These are phyloP conservation scores for Apiotrichum akiyoshidainum DNA, from an alignment of 1,284 basidiomycete species.

Conservation along the genomic window DNA sequence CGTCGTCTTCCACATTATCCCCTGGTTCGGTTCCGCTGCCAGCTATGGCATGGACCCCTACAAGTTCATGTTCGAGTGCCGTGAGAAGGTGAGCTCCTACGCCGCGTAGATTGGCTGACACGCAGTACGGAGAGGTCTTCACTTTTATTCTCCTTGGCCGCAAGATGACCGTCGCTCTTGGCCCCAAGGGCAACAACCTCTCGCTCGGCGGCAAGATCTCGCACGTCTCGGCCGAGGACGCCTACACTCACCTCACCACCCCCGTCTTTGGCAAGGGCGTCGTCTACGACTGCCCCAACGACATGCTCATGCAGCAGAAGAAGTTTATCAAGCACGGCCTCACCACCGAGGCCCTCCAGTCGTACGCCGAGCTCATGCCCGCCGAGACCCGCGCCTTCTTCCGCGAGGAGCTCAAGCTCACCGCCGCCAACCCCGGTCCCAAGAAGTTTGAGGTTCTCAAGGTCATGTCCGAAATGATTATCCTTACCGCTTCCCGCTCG, in stretches of 20 bases:
- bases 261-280: conserved; percentile 96
- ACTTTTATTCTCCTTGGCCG: conserved; percentile 89
- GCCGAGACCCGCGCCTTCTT: conserved; percentile 75
- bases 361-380: conserved; percentile 87
- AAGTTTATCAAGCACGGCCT: conserved; percentile 94
- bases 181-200: conserved; percentile 90
- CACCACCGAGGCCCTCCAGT: conserved; percentile 83
- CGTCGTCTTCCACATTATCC: conserved; percentile 73
- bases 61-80: conserved; percentile 68
- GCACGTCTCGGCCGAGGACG: conserved; percentile 92
- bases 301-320: conserved; percentile 98
- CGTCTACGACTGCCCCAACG: conserved; percentile 96
- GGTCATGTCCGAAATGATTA: conserved; percentile 87
- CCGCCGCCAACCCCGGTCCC: conserved; percentile 23
- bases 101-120: background rate
- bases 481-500: conserved; percentile 87
- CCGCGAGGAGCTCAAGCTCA: conserved; percentile 48
- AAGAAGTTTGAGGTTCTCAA: conserved; percentile 61
- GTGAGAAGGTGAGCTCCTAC: conserved; percentile 67
- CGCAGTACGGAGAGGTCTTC: conserved; percentile 71
- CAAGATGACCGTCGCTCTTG: conserved; percentile 85
- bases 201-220: conserved; percentile 89
- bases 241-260: conserved; percentile 89
- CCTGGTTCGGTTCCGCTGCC: conserved; percentile 71
- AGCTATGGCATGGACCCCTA: conserved; percentile 76